phyloP scores from a whole-genome alignment of 352 stramenopile genomes.

The Peronospora farinosa region DNA sequence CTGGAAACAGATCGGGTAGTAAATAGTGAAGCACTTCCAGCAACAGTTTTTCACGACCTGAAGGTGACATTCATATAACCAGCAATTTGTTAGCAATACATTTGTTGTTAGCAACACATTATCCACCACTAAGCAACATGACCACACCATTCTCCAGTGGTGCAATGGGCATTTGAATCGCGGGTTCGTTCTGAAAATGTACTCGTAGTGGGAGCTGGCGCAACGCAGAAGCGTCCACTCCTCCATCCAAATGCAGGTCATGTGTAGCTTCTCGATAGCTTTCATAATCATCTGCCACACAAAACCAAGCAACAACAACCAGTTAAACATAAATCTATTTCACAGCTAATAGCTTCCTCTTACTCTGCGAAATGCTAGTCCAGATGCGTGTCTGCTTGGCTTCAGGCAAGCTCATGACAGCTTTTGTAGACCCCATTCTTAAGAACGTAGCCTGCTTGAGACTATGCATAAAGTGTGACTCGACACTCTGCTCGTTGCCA shows the following conservation, averaged over 20 bases:
- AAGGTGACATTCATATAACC: background rate
- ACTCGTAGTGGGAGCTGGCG: slow-evolving; percentile 60
- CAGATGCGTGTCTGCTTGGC: slow-evolving; percentile 79
- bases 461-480: slow-evolving; percentile 83
- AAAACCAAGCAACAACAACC: background rate
- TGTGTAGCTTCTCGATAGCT: slow-evolving; percentile 48
- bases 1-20: slow-evolving; percentile 56
- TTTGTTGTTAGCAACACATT: background rate
- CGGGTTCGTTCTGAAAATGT: slow-evolving; percentile 43
- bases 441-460: slow-evolving; percentile 78
- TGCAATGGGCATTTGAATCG: slow-evolving; percentile 70
- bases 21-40: slow-evolving; percentile 48
- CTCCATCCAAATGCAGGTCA: slow-evolving; percentile 36
- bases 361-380: slow-evolving; percentile 69
- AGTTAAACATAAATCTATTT: background rate
- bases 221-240: slow-evolving; percentile 30
- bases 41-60: slow-evolving; percentile 41
- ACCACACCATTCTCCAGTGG: slow-evolving; percentile 34
- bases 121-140: background rate
- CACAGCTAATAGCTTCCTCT: slow-evolving; percentile 1
- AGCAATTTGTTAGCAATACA: background rate
- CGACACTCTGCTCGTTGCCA: slow-evolving; percentile 68
- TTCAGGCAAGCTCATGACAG: slow-evolving; percentile 73
- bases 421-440: slow-evolving; percentile 66
- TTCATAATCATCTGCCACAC: slow-evolving; percentile 38